phyloP scores from a whole-genome alignment of 192 early-diverging fungal species.

The Umbelopsis isabellina region DNA sequence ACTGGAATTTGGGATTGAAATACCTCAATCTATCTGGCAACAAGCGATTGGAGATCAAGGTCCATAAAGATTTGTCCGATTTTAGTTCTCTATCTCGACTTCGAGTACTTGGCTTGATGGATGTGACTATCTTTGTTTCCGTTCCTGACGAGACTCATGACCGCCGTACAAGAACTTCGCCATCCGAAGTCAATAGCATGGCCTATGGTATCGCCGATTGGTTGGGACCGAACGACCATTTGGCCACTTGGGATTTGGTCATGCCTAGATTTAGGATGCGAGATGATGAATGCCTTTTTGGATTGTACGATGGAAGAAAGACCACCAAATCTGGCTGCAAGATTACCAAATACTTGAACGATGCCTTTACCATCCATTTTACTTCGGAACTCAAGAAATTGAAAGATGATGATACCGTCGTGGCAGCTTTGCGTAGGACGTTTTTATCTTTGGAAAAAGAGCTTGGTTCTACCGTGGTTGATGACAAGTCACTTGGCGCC shows the following conservation, averaged over 20 bases:
- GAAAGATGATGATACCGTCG: constrained; percentile 58
- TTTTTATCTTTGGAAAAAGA: constrained; percentile 86
- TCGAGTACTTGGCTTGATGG: constrained; percentile 85
- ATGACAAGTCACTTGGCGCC: constrained; percentile 56
- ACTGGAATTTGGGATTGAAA: constrained; percentile 87
- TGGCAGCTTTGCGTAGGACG: constrained; percentile 75
- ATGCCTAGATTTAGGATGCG: constrained; percentile 79
- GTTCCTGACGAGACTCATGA: constrained; percentile 84
- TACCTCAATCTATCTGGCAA: constrained; percentile 93
- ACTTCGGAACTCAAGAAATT: constrained; percentile 76
- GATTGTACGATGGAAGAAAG: constrained; percentile 79
- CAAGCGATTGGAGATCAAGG: constrained; percentile 85
- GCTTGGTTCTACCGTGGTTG: constrained; percentile 51
- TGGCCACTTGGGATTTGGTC: constrained; percentile 86
- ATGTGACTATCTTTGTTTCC: constrained; percentile 83
- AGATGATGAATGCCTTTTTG: constrained; percentile 91
- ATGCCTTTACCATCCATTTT: constrained; percentile 68
- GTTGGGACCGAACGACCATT: constrained; percentile 66
- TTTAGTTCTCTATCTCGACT: constrained; percentile 80
- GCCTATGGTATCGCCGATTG: constrained; percentile 88
- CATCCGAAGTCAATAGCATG: constrained; percentile 79
- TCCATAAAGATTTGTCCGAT: constrained; percentile 64
- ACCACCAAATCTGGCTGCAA: constrained; percentile 52
- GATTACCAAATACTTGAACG: constrained; percentile 72
- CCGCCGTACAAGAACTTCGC: constrained; percentile 81